Evolutionary conservation across 2,329 filamentous ascomycete species (phyloP).

Genomic region (Colletotrichum sansevieriae): DNA sequence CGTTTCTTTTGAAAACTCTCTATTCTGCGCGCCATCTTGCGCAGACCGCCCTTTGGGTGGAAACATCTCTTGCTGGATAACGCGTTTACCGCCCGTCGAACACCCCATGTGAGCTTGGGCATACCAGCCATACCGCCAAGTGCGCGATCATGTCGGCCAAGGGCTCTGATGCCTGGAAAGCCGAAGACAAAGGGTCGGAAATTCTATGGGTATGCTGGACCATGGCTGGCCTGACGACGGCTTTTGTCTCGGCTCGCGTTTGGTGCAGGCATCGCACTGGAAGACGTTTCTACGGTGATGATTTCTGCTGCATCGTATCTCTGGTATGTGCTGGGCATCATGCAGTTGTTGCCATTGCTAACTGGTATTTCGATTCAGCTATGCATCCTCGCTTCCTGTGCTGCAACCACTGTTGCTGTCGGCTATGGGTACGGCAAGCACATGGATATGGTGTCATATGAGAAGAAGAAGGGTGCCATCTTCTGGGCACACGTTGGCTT

Average conservation of each 20-base stretch:
- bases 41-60: not conserved
- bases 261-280: not conserved
- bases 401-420: slow-evolving; percentile 51
- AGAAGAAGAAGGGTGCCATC: slow-evolving; percentile 48
- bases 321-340: slow-evolving; percentile 3
- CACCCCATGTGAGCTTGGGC: not conserved
- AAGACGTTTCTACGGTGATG: slow-evolving; percentile 6
- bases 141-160: not conserved
- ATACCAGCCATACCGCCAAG: not conserved
- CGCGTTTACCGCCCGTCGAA: not conserved
- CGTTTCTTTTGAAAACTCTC: not conserved
- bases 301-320: slow-evolving; percentile 8
- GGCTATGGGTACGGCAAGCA: slow-evolving; percentile 56
- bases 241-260: slow-evolving; percentile 5
- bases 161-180: slow-evolving; percentile 5
- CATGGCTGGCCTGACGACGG: not conserved
- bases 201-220: slow-evolving; percentile 7
- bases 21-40: not conserved
- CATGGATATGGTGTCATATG: slow-evolving; percentile 46
- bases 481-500: slow-evolving; percentile 55
- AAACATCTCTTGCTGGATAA: not conserved
- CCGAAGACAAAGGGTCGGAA: slow-evolving; percentile 11
- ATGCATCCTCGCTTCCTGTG: slow-evolving; percentile 46
- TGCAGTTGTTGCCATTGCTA: not conserved
- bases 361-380: not conserved